Percentiles rank a stretch among this genome's conserved stretches.
These are phyloP conservation scores for Magnusiomyces fungicola DNA, from an alignment of 1,139 yeast genomes.

Conservation along the genomic window DNA sequence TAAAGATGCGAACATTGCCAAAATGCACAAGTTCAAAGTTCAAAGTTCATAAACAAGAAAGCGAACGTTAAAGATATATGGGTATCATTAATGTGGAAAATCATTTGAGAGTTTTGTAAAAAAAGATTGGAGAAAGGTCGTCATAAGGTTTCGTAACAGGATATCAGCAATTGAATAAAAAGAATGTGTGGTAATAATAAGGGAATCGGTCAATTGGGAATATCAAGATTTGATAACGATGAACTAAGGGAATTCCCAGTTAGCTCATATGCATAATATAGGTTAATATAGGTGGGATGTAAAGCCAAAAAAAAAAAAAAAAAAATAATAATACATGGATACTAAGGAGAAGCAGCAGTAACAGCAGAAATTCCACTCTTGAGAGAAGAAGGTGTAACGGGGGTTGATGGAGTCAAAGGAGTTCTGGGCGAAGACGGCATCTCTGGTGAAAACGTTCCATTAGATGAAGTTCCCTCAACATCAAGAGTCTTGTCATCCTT, in stretches of 20 bases:
- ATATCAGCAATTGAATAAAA: not conserved
- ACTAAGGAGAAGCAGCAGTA: not conserved
- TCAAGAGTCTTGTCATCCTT: not conserved
- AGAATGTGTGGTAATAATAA: not conserved
- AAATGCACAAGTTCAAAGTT: not conserved
- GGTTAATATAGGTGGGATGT: not conserved
- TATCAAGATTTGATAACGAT: not conserved
- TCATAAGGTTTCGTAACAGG: not conserved
- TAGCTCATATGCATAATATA: not conserved
- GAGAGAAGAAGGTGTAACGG: not conserved
- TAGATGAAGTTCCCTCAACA: not conserved
- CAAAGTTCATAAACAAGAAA: not conserved
- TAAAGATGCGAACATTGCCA: not conserved
- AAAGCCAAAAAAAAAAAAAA: not conserved
- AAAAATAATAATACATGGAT: not conserved
- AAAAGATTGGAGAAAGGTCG: not conserved
- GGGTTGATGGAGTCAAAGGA: not conserved
- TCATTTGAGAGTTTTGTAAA: not conserved
- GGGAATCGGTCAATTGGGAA: not conserved
- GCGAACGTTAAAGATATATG: too few species aligned
- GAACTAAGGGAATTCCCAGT: conserved; percentile 1
- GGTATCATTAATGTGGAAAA: not conserved
- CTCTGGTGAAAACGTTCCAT: not conserved
- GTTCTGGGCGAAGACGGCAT: not conserved
- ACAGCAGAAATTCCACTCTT: not conserved